Base-by-base conservation (phyloP, 306 rosid species). In the Dryas octopetala region DNA sequence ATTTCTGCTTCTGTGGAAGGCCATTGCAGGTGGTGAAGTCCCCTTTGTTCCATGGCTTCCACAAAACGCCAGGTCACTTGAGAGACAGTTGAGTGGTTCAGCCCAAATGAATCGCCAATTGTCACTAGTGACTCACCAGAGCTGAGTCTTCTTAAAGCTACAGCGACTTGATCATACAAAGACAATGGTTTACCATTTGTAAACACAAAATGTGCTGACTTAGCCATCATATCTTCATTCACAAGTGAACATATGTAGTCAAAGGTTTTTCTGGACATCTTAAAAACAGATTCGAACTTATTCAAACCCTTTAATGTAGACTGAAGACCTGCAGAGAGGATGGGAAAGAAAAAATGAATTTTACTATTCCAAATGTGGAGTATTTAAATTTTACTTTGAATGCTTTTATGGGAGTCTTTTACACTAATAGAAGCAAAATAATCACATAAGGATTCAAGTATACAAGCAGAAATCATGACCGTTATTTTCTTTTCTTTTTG, bases 211-310 rank as follows among this genome's bases (percentile, higher is more conserved):
- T 83, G 87, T 19, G 96, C 87, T 17, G 96, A 70, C 81, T 87
- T 89, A 15, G 78, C 86, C 86, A 70, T 73, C 89, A 88, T 83
- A 72, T 94, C 97, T 63, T 91, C 96, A 79, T 86, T 87, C 68
- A 94, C 98, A 66, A 94, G 98, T 44, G 93, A 85, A 71, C 93
- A 94, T 79, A 91, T 84, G 83, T 91, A 94, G 70, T 90, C 91
- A 19, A 94, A 90, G 13, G 94, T 88, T 82, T 83, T 88, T 62
- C 85, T 62, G 38, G 96, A 86, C 44, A 93, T 77, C 86, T 79
- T 90, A 50, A 86, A 90, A 80, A 85, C 71, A 47, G 89, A 82
- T 73, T 85, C 81, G 0, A 92, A 90, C 86, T 61, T 84, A 75
- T 80, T 85, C 46, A 83, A 54, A 16, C 84, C 78, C 74, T 76